Conservation (phyloP, 768 basidiomycete genomes). For the Pulveroboletus ravenelii region DNA sequence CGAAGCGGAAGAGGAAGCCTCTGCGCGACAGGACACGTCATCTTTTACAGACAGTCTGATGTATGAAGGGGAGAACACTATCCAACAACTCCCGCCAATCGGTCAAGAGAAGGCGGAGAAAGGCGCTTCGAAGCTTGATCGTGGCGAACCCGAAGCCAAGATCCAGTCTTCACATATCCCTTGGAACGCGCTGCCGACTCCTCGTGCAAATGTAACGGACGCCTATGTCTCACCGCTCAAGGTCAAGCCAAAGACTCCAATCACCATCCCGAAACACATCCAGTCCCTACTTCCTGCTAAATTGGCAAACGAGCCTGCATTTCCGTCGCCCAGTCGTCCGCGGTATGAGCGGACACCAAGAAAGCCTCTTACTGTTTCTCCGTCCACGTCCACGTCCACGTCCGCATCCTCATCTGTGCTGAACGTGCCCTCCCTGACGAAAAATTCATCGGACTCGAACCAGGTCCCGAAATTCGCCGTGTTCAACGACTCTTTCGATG, state of each 20-base stretch:
- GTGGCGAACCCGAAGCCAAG: constrained; percentile 50
- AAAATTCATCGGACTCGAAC: constrained; percentile 34
- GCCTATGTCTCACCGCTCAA: constrained; percentile 46
- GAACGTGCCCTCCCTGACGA: constrained; percentile 52
- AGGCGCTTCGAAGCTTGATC: constrained; percentile 38
- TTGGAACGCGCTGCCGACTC: constrained; percentile 29
- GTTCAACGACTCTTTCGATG: constrained; percentile 34
- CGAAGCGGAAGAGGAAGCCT: constrained; percentile 35
- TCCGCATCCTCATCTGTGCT: constrained; percentile 32
- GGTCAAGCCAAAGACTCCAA: constrained; percentile 55
- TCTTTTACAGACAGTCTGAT: constrained; percentile 25
- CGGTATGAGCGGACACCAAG: constrained; percentile 27
- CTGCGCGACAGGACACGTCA: constrained; percentile 16
- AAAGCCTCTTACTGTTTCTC: constrained; percentile 14
- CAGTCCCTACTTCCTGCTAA: constrained; percentile 66
- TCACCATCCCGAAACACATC: constrained; percentile 41
- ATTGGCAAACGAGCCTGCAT: constrained; percentile 57
- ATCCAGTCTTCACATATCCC: constrained; percentile 34
- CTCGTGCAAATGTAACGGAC: constrained; percentile 31
- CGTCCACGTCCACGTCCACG: constrained; percentile 16
- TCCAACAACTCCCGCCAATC: constrained; percentile 24
- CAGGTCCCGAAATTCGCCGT: constrained; percentile 36
- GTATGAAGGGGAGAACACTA: constrained; percentile 27
- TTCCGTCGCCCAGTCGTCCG: constrained; percentile 37
- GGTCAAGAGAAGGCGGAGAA: constrained; percentile 48